A percentile compares a stretch with the other conserved stretches of the same genome.
Conservation (phyloP, 1,284 basidiomycete species). For the Anthracocystis walkeri region DNA sequence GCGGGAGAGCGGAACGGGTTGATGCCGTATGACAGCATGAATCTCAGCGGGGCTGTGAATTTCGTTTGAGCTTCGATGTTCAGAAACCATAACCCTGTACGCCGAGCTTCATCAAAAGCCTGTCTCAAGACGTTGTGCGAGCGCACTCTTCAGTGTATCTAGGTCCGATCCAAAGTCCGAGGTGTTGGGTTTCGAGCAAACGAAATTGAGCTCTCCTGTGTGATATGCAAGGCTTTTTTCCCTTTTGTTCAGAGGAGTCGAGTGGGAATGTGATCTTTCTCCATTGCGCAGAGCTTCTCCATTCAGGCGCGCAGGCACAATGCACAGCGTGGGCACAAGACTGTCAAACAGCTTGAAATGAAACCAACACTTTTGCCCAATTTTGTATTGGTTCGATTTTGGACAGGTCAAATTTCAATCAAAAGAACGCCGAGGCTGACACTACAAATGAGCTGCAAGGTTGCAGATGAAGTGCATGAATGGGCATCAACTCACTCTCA, state of each 20-base stretch:
- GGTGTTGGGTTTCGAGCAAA: too few relatives aligned
- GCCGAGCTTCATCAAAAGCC: neutral
- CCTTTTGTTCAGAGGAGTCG: too few relatives aligned
- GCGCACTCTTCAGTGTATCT: too few relatives aligned
- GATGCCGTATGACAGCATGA: conserved; percentile 38
- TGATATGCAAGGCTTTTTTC: too few relatives aligned
- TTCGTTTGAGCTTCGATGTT: conserved; percentile 4
- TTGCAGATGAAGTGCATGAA: conserved; percentile 14
- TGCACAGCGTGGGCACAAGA: too few relatives aligned
- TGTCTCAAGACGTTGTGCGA: neutral
- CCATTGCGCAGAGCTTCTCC: too few relatives aligned
- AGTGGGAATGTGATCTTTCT: too few relatives aligned
- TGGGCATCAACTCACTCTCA: neutral
- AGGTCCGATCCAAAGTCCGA: too few relatives aligned
- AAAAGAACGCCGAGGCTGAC: conserved; percentile 36
- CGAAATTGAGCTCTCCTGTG: too few relatives aligned
- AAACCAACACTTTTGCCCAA: too few relatives aligned
- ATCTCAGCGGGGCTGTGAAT: conserved; percentile 12
- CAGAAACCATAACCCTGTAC: conserved; percentile 1
- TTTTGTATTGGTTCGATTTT: neutral
- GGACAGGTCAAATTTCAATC: neutral
- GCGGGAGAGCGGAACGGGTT: neutral
- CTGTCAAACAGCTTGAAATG: too few relatives aligned
- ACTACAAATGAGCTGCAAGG: conserved; percentile 25
- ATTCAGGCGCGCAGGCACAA: too few relatives aligned